Conservation (phyloP, 2,329 filamentous ascomycete genomes). For the Zopfia rhizophila region DNA sequence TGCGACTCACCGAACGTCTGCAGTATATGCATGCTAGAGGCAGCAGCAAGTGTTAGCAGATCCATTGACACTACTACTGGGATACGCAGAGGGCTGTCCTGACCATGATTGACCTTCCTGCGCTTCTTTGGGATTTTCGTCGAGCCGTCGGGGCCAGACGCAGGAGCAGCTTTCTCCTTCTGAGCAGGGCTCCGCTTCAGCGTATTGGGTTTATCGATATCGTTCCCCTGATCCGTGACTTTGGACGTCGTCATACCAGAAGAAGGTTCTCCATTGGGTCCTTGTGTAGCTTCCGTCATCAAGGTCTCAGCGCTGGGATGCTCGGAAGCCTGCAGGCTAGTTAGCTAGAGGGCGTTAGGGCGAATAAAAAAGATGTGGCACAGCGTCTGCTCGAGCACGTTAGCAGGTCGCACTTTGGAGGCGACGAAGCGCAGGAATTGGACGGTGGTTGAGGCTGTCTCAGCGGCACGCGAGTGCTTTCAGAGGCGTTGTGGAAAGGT, state of each 20-base stretch:
- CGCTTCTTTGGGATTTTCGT: slow-evolving; percentile 58
- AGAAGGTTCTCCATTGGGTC: slow-evolving; percentile 50
- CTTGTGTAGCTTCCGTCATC: slow-evolving; percentile 50
- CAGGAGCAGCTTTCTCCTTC: slow-evolving; percentile 40
- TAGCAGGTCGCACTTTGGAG: slow-evolving; percentile 36
- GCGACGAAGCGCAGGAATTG: slow-evolving; percentile 15
- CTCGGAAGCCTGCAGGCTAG: slow-evolving; percentile 35
- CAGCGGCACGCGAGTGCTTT: slow-evolving; percentile 31
- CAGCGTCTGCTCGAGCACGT: slow-evolving; percentile 38
- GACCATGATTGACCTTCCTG: slow-evolving; percentile 65
- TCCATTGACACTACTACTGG: slow-evolving; percentile 28
- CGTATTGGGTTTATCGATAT: slow-evolving; percentile 34
- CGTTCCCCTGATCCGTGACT: slow-evolving; percentile 41
- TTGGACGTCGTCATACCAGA: slow-evolving; percentile 45
- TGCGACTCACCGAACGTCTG: slow-evolving; percentile 60
- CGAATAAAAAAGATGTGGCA: slow-evolving; percentile 29
- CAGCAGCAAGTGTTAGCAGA: slow-evolving; percentile 40
- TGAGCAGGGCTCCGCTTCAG: slow-evolving; percentile 41
- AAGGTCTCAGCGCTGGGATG: slow-evolving; percentile 43
- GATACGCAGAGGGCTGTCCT: slow-evolving; percentile 36
- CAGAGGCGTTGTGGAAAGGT: slow-evolving; percentile 1
- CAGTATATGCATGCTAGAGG: slow-evolving; percentile 62
- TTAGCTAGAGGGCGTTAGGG: slow-evolving; percentile 31
- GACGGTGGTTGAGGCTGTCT: slow-evolving; percentile 31
- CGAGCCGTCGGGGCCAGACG: slow-evolving; percentile 40